Base-by-base conservation (phyloP, 2,329 filamentous ascomycete species). In the Fusarium subtropicale region DNA sequence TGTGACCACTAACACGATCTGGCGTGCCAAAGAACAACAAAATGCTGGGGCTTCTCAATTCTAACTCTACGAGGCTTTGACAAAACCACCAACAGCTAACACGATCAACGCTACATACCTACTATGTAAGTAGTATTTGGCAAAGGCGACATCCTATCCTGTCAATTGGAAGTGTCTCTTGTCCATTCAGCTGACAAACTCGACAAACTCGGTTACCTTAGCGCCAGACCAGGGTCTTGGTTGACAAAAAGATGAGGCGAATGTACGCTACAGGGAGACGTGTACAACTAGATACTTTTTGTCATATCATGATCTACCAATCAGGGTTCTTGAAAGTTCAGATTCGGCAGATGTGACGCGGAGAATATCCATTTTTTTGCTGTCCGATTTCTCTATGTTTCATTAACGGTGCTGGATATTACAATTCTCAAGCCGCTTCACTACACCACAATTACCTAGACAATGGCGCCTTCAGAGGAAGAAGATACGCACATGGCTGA, bases 191-290 rank as follows among this genome's bases (percentile, higher is more conserved):
- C 4, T 18, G 16, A n/a, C 3, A 18, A 60, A 60, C 45, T 26
- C 33, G 34, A 33, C 39, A 57, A 64, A 64, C 20, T 46, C 60
- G 31, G 52, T 4, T 34, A 64, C 26, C 24, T 24, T 64, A 47
- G 52, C 60, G 61, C 4, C 5, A 15, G n/a, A 22, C 52, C 58
- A 57, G 38, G 5, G 7, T 3, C 0, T 2, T 0, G 2, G 5
- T 2, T 16, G 16, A 64, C 39, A 51, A 39, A 63, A 36, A 3
- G 5, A 10, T 12, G 4, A 16, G 3, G 0, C 9, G 11, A 20
- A 39, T 7, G 7, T 13, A 20, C 5, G 11, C n/a, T 20, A 4
- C 10, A 30, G 10, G 28, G 11, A 12, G 28, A 30, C 10, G 15
- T n/a, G 15, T 1, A 51, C 8, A 22, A 20, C 4, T 13, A 1